A percentile compares a stretch with the other conserved stretches of the same genome.
Evolutionary conservation across 2,329 filamentous ascomycete genomes (phyloP).

Genomic region (Aspergillus bombycis): DNA sequence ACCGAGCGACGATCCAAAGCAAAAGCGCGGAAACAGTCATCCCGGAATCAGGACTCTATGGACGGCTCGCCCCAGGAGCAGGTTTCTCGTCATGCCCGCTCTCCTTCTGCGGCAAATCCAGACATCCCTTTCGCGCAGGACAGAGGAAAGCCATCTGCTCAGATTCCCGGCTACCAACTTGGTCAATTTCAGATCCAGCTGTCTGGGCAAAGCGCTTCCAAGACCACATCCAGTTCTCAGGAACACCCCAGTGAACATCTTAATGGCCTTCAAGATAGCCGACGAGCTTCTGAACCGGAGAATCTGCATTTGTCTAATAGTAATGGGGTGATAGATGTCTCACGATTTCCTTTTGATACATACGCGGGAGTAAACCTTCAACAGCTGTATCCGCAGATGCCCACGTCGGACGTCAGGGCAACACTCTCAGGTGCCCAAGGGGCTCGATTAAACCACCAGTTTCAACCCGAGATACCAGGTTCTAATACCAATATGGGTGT

Average conservation of each 20-base stretch:
- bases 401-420: slow-evolving; percentile 13
- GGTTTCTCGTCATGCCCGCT: slow-evolving; percentile 10
- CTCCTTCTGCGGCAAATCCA: slow-evolving; percentile 1
- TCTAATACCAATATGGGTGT: slow-evolving; percentile 24
- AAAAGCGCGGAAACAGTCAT: slow-evolving; percentile 24
- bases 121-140: background rate
- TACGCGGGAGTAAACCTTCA: slow-evolving; percentile 15
- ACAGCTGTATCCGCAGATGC: slow-evolving; percentile 16
- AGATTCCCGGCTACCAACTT: slow-evolving; percentile 17
- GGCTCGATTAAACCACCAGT: slow-evolving; percentile 10
- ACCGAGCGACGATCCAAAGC: slow-evolving; percentile 42
- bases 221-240: background rate
- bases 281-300: slow-evolving; percentile 6
- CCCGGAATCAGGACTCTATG: slow-evolving; percentile 9
- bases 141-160: slow-evolving; percentile 7
- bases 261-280: slow-evolving; percentile 1
- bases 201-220: slow-evolving; percentile 14
- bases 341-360: slow-evolving; percentile 15
- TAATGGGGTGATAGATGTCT: slow-evolving; percentile 11
- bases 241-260: background rate
- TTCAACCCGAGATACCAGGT: slow-evolving; percentile 14
- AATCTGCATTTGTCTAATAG: slow-evolving; percentile 13
- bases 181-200: slow-evolving; percentile 29
- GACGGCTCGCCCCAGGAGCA: slow-evolving; percentile 14
- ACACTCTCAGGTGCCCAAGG: slow-evolving; percentile 13